Evolutionary conservation across 441 rosid genomes (phyloP).

Genomic region (Gossypium gossypioides): DNA sequence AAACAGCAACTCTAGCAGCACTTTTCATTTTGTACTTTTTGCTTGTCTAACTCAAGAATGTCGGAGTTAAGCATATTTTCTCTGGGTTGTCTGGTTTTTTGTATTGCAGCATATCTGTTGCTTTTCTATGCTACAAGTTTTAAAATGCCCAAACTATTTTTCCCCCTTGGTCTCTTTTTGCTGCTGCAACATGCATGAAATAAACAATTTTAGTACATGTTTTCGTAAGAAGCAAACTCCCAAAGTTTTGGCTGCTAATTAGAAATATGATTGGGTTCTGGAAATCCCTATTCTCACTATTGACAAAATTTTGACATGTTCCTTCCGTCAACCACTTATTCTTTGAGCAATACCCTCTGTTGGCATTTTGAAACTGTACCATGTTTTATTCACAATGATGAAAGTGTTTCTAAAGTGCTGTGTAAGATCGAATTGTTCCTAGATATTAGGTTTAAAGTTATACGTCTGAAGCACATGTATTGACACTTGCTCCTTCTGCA

Average conservation of each 20-base stretch:
- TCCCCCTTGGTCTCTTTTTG: not conserved
- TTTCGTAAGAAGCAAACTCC: not conserved
- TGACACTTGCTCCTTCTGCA: constrained; percentile 21
- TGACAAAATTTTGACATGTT: not conserved
- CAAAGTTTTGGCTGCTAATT: not conserved
- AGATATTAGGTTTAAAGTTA: not conserved
- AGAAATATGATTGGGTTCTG: not conserved
- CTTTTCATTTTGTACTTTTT: not conserved
- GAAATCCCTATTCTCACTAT: not conserved
- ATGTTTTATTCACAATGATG: not conserved
- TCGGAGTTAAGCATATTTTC: constrained; percentile 1
- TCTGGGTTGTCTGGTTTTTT: not conserved
- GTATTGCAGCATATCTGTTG: not conserved
- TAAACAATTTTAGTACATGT: not conserved
- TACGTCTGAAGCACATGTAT: not conserved
- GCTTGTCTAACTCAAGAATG: not conserved
- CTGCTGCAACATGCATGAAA: not conserved
- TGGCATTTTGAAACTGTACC: not conserved
- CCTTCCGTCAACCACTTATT: not conserved
- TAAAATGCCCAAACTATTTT: not conserved
- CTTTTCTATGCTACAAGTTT: not conserved
- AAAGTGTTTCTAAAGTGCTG: not conserved
- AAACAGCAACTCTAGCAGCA: not conserved
- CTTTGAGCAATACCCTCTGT: not conserved
- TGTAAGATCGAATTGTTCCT: not conserved